Evolutionary conservation across 352 stramenopile genomes (phyloP), one percentile per base, ranked within the genome.

Genomic region (Globisporangium carolinianum): DNA sequence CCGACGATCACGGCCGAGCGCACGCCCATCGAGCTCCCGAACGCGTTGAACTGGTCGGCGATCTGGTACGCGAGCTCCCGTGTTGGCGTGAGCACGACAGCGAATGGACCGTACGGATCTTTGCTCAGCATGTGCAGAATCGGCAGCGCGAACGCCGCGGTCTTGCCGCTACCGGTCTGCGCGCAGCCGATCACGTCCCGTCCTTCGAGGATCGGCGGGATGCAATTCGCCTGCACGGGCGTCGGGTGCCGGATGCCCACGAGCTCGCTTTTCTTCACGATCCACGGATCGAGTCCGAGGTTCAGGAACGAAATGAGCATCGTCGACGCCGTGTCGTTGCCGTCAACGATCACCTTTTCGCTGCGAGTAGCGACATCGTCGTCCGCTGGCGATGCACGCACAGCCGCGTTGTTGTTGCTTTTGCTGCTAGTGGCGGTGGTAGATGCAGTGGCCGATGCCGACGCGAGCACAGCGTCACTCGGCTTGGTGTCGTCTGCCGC

Each of bases 21-120:
- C 32, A 99, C 83, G 36, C 79, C 79, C 61, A 94, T 83, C 17
- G 86, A 88, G 65, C 97, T 97, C n/a, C 86, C 82, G 38, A 99
- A 87, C 1, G 94, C 96, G 39, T 96, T 82, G 49, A 99, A 97
- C 71, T 99, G 96, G 60, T 99, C 96, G 45, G 92, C 83, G 64
- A 99, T 98, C 77, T 99, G 97, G 66, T 98, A 98, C 17, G 97
- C 97, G 10, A 99, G 77, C 79, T 99, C 97, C 17, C 97, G 74
- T 39, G 96, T 98, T 5, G 97, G 97, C 52, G 95, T 98, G 37
- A 99, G 68, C 49, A 99, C 87, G 15, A 99, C 73, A 0, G 89
- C 96, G 72, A 94, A 99, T 37, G 98, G 95, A 4, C 96, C 95
- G 61, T 97, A 98, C 53, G 79, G 84, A 55, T 98, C 95, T 51